Conservation (phyloP, 2,329 filamentous ascomycete genomes). For the Pestalotiopsis sp. region DNA sequence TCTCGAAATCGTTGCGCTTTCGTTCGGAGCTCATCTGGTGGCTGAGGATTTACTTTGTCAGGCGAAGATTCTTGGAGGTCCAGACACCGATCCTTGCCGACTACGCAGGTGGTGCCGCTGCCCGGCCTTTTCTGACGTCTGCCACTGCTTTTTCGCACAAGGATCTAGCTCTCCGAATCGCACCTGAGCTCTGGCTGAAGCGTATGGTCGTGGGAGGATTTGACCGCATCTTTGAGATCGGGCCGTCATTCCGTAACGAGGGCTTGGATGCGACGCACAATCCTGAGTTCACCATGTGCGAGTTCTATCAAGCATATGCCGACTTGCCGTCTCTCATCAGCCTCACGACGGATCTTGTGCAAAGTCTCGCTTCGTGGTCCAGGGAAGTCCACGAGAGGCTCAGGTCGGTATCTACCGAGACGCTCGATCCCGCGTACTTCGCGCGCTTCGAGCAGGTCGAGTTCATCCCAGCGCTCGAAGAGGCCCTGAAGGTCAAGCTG, state of each 20-base stretch:
- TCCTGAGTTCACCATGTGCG: conserved; percentile 95
- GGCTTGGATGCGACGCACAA: conserved; percentile 91
- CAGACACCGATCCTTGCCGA: conserved; percentile 86
- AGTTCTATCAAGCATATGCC: conserved; percentile 90
- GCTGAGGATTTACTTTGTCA: conserved; percentile 74
- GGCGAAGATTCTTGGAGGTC: conserved; percentile 79
- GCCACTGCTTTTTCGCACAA: conserved; percentile 76
- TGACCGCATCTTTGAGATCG: conserved; percentile 90
- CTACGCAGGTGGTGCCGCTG: conserved; percentile 83
- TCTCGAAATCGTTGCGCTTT: conserved; percentile 71
- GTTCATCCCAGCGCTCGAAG: conserved; percentile 81
- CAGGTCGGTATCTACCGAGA: conserved; percentile 48
- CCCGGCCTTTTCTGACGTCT: conserved; percentile 81
- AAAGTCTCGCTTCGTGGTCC: conserved; percentile 57
- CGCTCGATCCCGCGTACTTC: conserved; percentile 51
- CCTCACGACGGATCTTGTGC: conserved; percentile 74
- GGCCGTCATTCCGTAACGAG: conserved; percentile 91
- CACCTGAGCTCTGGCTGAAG: conserved; percentile 95
- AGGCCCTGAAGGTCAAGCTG: conserved; percentile 64
- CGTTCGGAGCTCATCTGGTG: conserved; percentile 75
- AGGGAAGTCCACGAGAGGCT: conserved; percentile 44
- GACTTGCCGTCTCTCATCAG: conserved; percentile 74
- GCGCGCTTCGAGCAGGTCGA: conserved; percentile 70
- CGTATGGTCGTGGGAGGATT: conserved; percentile 87
- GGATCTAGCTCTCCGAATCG: conserved; percentile 79